phyloP scores from a whole-genome alignment of 2,329 filamentous ascomycete species.

The Penicillium sp. region DNA sequence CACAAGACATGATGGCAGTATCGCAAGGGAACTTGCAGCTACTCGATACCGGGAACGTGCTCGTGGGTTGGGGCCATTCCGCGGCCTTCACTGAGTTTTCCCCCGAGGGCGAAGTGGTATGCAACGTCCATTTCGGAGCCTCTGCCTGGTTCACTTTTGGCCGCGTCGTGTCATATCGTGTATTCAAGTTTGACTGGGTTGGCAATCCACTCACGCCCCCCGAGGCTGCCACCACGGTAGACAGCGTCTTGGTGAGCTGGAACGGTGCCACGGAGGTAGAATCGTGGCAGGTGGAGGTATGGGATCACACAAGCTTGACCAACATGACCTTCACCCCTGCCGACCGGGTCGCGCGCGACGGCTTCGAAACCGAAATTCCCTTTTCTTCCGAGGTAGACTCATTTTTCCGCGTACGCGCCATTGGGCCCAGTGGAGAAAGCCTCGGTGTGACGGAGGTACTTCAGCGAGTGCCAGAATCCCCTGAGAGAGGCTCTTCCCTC shows the following conservation, averaged over 20 bases:
- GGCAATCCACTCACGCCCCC: conserved; percentile 48
- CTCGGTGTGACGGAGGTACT: conserved; percentile 24
- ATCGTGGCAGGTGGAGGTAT: conserved; percentile 28
- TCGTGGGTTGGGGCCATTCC: conserved; percentile 55
- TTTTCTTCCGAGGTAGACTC: conserved; percentile 11
- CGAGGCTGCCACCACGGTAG: conserved; percentile 18
- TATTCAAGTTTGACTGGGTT: conserved; percentile 56
- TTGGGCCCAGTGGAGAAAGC: conserved; percentile 19
- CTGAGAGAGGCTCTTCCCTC: background rate
- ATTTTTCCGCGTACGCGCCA: conserved; percentile 23
- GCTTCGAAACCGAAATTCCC: conserved; percentile 26
- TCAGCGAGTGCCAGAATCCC: conserved; percentile 1
- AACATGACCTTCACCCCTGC: conserved; percentile 19
- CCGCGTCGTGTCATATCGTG: conserved; percentile 58
- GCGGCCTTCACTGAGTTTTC: conserved; percentile 54
- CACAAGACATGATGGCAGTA: conserved; percentile 18
- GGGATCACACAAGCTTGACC: conserved; percentile 14
- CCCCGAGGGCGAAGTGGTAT: conserved; percentile 24
- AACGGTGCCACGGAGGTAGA: conserved; percentile 40
- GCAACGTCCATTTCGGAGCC: conserved; percentile 41
- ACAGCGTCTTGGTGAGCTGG: conserved; percentile 35
- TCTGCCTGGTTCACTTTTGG: conserved; percentile 50
- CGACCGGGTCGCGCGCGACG: conserved; percentile 17
- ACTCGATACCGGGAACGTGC: conserved; percentile 44
- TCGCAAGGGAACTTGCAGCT: conserved; percentile 25